These are phyloP conservation scores for Aspergillus heteromorphus DNA, from an alignment of 495 filamentous ascomycete genomes.

Conservation along the genomic window DNA sequence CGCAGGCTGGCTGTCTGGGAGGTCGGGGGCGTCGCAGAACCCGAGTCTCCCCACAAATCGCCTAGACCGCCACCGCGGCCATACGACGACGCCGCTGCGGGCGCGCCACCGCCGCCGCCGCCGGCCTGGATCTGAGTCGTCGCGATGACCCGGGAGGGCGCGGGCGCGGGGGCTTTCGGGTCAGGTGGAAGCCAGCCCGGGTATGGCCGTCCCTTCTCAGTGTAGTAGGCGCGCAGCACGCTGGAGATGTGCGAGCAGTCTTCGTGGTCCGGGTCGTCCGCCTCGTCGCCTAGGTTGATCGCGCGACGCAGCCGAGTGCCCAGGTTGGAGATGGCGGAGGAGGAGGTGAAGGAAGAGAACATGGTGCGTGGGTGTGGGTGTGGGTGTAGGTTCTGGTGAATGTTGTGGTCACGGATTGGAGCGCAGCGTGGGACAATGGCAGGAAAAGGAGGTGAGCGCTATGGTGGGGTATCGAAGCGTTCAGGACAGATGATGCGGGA, in stretches of 20 bases:
- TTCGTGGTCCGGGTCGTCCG: conserved; percentile 71
- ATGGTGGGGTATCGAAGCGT: background rate
- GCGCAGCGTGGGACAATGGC: background rate
- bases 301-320: conserved; percentile 73
- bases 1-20: conserved; percentile 53
- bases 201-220: conserved; percentile 75
- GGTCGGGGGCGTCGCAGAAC: conserved; percentile 35
- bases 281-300: conserved; percentile 78
- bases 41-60: conserved; percentile 78
- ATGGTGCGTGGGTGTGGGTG: conserved; percentile 41
- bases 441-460: background rate
- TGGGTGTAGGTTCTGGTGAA: no score
- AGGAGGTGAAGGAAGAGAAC: conserved; percentile 61
- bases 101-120: conserved; percentile 31
- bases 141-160: conserved; percentile 47
- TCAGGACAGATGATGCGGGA: conserved; percentile 2
- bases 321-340: conserved; percentile 69
- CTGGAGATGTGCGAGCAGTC: conserved; percentile 93
- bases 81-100: conserved; percentile 23
- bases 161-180: conserved; percentile 63
- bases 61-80: conserved; percentile 52
- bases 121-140: conserved; percentile 48
- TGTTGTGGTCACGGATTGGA: background rate
- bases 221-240: conserved; percentile 92
- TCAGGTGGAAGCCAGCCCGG: conserved; percentile 87